Evolutionary conservation across 1,139 yeast genomes (phyloP), one percentile per base, ranked within the genome.

Genomic region (Geotrichum fermentans): DNA sequence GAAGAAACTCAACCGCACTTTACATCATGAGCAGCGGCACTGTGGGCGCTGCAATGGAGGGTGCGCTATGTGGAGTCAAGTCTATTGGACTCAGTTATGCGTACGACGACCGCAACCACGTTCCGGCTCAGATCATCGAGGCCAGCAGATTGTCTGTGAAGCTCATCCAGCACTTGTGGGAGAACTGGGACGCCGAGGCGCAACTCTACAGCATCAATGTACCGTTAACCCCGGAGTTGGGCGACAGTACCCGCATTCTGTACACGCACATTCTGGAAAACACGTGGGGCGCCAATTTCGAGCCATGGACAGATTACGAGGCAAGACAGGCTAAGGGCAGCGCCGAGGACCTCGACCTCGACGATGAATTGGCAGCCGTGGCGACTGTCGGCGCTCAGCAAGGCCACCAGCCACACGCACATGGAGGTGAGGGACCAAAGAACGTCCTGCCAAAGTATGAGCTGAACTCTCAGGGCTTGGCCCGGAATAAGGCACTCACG

Each of bases 11-110:
- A 1, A 79, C 92, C 34, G 88, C 94, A n/a, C 77, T 92, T 41
- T 92, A 89, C 65, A 85, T 89, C 51, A 77, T 92, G 61, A 81
- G 96, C 10, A 83, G 94, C 58, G 98, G 98, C n/a, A 92, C 98
- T 1, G 85, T 92, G 24, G 98, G 98, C 22, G 97, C 96, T 1
- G 95, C 97, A 0, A 80, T 90, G 89, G 98, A 92, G 67, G 95
- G 92, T 0, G 87, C 85, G 1, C 78, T 92, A 40, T 82, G 87
- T 53, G 90, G 89, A 0, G 77, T 77, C 34, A 81, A 75, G 58
- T 72, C 96, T 2, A 74, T 92, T 54, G 97, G 96, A 1, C 62
- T 92, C 41, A 85, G 95, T 37, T 92, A 80, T 73, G 92, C 95
- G 6, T 90, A 83, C 62, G 75, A 72, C 47, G 68, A 72, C 40